Percentiles rank a stretch among this genome's conserved stretches.
phyloP scores from a whole-genome alignment of 1,284 basidiomycete genomes.

The Apiotrichum porosum region DNA sequence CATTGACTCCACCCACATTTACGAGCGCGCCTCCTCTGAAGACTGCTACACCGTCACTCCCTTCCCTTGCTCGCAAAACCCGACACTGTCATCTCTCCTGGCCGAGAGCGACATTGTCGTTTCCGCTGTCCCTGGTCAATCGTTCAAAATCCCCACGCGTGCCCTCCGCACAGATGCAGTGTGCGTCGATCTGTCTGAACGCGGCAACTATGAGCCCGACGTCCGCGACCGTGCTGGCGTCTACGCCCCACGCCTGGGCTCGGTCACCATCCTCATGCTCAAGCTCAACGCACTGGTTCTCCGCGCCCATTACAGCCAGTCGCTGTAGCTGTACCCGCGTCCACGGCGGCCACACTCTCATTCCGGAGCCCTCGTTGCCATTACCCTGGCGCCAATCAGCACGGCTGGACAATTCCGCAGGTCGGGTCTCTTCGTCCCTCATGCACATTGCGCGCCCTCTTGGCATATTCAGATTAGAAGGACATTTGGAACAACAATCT shows the following conservation, averaged over 20 bases:
- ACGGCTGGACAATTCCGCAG: too few species aligned
- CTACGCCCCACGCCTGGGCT: slow-evolving; percentile 20
- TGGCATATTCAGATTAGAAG: too few species aligned
- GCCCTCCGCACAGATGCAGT: slow-evolving; percentile 15
- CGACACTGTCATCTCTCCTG: slow-evolving; percentile 3
- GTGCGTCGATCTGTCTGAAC: slow-evolving; percentile 27
- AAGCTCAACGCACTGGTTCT: slow-evolving; percentile 23
- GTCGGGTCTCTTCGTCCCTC: too few species aligned
- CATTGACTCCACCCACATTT: slow-evolving; percentile 59
- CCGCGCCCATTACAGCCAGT: not conserved
- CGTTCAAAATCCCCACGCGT: slow-evolving; percentile 20
- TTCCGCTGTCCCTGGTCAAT: slow-evolving; percentile 59
- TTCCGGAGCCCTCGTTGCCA: too few species aligned
- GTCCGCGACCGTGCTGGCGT: slow-evolving; percentile 19
- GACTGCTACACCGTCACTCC: not conserved
- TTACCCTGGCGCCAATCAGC: too few species aligned
- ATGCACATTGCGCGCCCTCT: too few species aligned
- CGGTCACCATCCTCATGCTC: slow-evolving; percentile 28
- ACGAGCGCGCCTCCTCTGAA: not conserved
- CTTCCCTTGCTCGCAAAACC: not conserved
- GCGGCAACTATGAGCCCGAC: slow-evolving; percentile 25
- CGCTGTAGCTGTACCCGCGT: too few species aligned
- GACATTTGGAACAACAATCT: too few species aligned
- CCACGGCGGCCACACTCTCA: too few species aligned
- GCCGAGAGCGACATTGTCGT: slow-evolving; percentile 63